Evolutionary conservation across 2,329 filamentous ascomycete species (phyloP), one percentile per base, ranked within the genome.

Genomic region (Fusarium musae): DNA sequence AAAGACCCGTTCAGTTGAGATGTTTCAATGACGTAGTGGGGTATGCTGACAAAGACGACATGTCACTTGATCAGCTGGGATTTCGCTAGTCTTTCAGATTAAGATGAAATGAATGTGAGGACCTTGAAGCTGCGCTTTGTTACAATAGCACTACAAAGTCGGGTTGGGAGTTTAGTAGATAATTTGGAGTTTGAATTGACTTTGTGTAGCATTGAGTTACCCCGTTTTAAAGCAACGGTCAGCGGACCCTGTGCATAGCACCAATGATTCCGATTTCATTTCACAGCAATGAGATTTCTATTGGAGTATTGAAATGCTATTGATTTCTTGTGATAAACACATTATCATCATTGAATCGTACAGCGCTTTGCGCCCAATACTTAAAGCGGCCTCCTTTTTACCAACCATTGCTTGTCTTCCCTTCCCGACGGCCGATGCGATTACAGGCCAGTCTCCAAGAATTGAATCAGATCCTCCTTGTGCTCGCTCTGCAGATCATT

Each of bases 41-140:
- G 42, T 26, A 60, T 70, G 70, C 66, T 72, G 70, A 72, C 70
- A 73, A 72, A 72, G 60, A 61, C 36, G 13, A 26, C 4, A 12
- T 32, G 44, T 42, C 63, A 67, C 53, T 67, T 67, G 64, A 67
- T 30, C n/a, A 32, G 12, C 30, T 49, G 40, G n/a, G 30, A 26
- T 34, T 32, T 56, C 2, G 23, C 6, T 7, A 16, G 13, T 16
- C n/a, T 28, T 37, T 19, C 19, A 21, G 12, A 9, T 23, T n/a
- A 2, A 3, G 9, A 8, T 1, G 32, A 11, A 4, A 5, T 16
- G 1, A 7, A 28, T 2, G 2, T n/a, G 7, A 28, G 13, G 2
- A 6, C 23, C 4, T 39, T 12, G 2, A 1, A 28, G 6, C 34
- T 3, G 9, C 21, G 9, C 12, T 16, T 28, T 13, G 0, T 6